Percentiles rank a stretch among this genome's conserved stretches.
Evolutionary conservation across 768 basidiomycete species (phyloP).

Genomic region (Pleurotus tuoliensis): DNA sequence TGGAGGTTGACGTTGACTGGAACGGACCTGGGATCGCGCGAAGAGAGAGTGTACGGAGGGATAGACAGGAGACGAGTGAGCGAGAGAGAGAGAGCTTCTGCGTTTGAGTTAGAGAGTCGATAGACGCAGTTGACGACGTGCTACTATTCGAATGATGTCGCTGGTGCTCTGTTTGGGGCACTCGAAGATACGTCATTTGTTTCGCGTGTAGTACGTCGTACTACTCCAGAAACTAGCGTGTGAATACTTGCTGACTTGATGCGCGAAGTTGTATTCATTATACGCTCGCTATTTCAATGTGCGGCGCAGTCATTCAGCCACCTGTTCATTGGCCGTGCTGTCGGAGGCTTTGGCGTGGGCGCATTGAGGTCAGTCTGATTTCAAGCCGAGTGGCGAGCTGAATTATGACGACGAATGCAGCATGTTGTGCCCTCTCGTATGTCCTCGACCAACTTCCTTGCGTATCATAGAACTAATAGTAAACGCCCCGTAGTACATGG

Average conservation of each 20-base stretch:
- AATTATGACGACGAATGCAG: background rate
- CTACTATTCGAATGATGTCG: too few species aligned
- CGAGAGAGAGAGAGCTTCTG: too few species aligned
- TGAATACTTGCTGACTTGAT: background rate
- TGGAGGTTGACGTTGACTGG: too few species aligned
- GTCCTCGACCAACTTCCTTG: background rate
- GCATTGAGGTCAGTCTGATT: constrained; percentile 50
- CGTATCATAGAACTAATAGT: too few species aligned
- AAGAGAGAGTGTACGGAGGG: too few species aligned
- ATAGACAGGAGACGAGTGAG: too few species aligned
- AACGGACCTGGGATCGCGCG: too few species aligned
- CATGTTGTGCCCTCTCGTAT: constrained; percentile 3
- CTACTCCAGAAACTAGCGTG: background rate
- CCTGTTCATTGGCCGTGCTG: constrained; percentile 64
- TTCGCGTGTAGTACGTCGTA: constrained; percentile 64
- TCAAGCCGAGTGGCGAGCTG: too few species aligned
- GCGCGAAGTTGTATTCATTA: constrained; percentile 56
- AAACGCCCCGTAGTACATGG: constrained; percentile 69
- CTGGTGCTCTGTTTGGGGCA: constrained; percentile 78
- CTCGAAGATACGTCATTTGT: constrained; percentile 65
- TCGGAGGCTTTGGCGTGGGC: constrained; percentile 82
- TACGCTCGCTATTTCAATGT: constrained; percentile 70
- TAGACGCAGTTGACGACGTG: too few species aligned
- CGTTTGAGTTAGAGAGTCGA: too few species aligned
- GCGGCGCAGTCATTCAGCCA: constrained; percentile 51